Evolutionary conservation across 2,329 filamentous ascomycete species (phyloP), one percentile per base, ranked within the genome.

Genomic region (Ophiostoma ulmi): DNA sequence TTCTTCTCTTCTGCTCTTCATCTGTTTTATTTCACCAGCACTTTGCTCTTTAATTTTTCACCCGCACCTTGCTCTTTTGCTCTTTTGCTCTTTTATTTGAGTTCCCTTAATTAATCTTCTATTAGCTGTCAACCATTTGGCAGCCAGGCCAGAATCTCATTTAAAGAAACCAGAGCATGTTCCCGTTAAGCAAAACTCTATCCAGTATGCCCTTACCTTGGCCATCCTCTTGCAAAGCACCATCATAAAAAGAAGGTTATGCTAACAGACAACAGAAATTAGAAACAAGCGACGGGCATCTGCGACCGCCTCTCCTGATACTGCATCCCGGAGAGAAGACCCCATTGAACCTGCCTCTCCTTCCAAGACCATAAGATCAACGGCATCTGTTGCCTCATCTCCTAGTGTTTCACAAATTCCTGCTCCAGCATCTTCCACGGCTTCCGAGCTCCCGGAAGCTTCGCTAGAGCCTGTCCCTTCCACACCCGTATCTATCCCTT

Each of bases 251-350:
- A 31, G 31, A 31, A 31, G 31, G 31, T 31, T 31, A 31, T 20
- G 14, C 41, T 70, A 22, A 31, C 17, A 20, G 17, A 39, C 26
- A 22, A 39, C 26, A 72, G 71, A 70, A 52, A 72, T 72, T 41
- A 72, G 44, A 44, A 64, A 70, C 39, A 72, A 72, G 48, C 68
- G 71, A 55, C 69, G 69, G 89, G 90, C 78, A 89, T 71, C 70
- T n/a, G 52, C 63, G 8, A 52, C 64, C 8, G 52, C 52, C 7
- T 26, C 63, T 20, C 48, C 67, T 22, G 67, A 39, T 14, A 41
- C 39, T 52, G 20, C 41, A 26, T 17, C 14, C 6, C 41, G 35
- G 26, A 61, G 36, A n/a, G 61, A 64, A 64, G 61, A 14, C 13
- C 11, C 61, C 10, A 36, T 36, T 3, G 17, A 35, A 20, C 26